Evolutionary conservation across 1,284 basidiomycete species (phyloP), one percentile per base, ranked within the genome.

Genomic region (Marasmius tenuissimus): DNA sequence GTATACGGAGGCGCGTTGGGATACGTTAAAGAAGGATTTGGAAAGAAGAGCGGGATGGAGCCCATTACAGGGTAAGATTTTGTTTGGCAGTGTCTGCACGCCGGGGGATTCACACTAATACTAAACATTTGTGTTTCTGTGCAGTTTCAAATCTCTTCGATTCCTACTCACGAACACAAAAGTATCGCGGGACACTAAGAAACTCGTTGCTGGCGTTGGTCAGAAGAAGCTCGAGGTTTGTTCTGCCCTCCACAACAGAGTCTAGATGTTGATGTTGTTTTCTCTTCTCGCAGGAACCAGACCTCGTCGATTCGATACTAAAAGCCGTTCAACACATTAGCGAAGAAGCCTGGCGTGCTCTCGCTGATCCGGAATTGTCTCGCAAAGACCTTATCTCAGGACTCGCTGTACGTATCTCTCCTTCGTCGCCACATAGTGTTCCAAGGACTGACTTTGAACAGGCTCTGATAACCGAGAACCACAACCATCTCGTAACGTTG

Each of bases 111-210:
- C n/a, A n/a, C n/a, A n/a, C n/a, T n/a, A n/a, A n/a, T n/a, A n/a
- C n/a, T n/a, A n/a, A n/a, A n/a, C n/a, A n/a, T n/a, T n/a, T n/a
- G n/a, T n/a, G n/a, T n/a, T n/a, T n/a, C n/a, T 60, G 59, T 67
- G 58, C 64, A 77, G 76, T 69, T 84, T 84, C 75, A 82, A 81
- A 66, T 82, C 81, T n/a, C 69, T 84, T 60, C 78, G 72, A 63
- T 95, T 99, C 80, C 76, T 99, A 57, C 81, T 99, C 66, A 96
- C 94, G 55, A 94, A 99, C 76, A 97, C 96, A 20, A 89, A 91
- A 68, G 88, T 99, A 2, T 90, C 94, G 47, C 83, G 97, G 66
- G 93, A 98, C 74, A 98, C 97, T 6, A 99, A 98, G 78, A 87
- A 88, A 65, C 85, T 99, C 35, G 97, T 99, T 0, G 95, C 94